These are phyloP conservation scores for Tribonema minus DNA, from an alignment of 108 stramenopile species.

Conservation along the genomic window DNA sequence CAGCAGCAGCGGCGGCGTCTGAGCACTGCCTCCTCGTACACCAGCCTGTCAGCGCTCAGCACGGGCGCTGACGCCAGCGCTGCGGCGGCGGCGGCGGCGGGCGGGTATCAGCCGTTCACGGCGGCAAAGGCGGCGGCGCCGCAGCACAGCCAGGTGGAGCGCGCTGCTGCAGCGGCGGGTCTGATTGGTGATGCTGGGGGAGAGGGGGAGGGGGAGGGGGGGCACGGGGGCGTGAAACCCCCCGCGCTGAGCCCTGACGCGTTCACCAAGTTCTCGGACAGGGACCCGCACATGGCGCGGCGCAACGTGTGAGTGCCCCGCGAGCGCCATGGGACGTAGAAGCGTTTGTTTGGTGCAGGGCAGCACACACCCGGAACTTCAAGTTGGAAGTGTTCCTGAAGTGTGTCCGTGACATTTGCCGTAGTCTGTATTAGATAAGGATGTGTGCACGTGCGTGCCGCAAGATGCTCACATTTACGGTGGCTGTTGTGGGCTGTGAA, in stretches of 20 bases:
- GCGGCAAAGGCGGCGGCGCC: not conserved
- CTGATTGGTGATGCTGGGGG: not conserved
- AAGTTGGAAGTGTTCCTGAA: too few species aligned
- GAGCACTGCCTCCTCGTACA: too few species aligned
- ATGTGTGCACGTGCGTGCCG: too few species aligned
- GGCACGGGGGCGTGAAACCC: not conserved
- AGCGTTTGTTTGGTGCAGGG: too few species aligned
- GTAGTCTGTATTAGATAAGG: too few species aligned
- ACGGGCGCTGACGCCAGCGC: not conserved
- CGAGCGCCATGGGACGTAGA: too few species aligned
- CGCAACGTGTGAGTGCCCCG: constrained; percentile 29
- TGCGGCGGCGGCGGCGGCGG: not conserved
- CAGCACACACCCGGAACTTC: too few species aligned
- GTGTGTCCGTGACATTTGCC: too few species aligned
- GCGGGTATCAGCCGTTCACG: not conserved
- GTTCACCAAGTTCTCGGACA: constrained; percentile 5
- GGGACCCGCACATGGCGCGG: constrained; percentile 5
- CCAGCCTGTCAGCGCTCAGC: too few species aligned
- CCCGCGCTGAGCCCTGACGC: constrained; percentile 19
- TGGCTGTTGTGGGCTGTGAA: too few species aligned
- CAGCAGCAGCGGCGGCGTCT: too few species aligned
- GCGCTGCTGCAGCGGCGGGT: not conserved
- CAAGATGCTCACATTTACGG: too few species aligned
- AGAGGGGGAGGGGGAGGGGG: not conserved
- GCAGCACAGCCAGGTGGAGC: not conserved